A percentile compares a stretch with the other conserved stretches of the same genome.
These are phyloP conservation scores for Magnusiomyces tetraspermus DNA, from an alignment of 1,139 yeast genomes.

Conservation along the genomic window DNA sequence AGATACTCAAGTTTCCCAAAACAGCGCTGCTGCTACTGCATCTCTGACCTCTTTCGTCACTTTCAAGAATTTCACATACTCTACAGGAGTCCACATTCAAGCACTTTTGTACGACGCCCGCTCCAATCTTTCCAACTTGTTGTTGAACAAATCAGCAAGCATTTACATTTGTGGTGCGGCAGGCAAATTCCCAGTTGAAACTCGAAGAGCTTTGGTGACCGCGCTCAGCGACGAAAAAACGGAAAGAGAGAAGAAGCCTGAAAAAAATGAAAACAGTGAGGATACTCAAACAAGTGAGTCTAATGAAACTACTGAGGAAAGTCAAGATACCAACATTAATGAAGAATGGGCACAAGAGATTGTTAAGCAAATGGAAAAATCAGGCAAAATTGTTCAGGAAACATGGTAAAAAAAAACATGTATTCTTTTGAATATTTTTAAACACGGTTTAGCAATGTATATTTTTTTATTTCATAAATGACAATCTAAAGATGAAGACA, in stretches of 20 bases:
- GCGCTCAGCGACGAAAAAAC: slow-evolving; percentile 37
- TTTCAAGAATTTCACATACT: neutral
- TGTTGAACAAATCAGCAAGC: slow-evolving; percentile 45
- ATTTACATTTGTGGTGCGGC: slow-evolving; percentile 85
- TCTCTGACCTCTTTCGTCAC: neutral
- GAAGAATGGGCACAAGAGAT: slow-evolving; percentile 44
- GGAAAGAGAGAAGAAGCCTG: neutral
- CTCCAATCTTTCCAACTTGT: slow-evolving; percentile 39
- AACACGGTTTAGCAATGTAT: too few species aligned
- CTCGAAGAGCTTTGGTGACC: slow-evolving; percentile 62
- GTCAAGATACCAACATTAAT: too few species aligned
- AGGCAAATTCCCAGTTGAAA: slow-evolving; percentile 92
- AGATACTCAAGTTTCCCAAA: neutral
- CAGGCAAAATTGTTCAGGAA: slow-evolving; percentile 72
- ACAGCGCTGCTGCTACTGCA: neutral
- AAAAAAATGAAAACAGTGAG: neutral
- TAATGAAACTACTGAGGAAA: slow-evolving; percentile 16
- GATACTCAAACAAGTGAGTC: slow-evolving; percentile 13
- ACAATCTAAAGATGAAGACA: too few species aligned
- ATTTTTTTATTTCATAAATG: too few species aligned
- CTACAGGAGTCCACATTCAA: slow-evolving; percentile 53
- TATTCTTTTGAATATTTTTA: neutral
- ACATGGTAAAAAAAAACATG: slow-evolving; percentile 58
- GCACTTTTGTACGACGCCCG: slow-evolving; percentile 48
- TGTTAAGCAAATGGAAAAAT: slow-evolving; percentile 52